Percentiles rank a stretch among this genome's conserved stretches.
Conservation (phyloP, 2,329 filamentous ascomycete species). For the Pyricularia sp. region DNA sequence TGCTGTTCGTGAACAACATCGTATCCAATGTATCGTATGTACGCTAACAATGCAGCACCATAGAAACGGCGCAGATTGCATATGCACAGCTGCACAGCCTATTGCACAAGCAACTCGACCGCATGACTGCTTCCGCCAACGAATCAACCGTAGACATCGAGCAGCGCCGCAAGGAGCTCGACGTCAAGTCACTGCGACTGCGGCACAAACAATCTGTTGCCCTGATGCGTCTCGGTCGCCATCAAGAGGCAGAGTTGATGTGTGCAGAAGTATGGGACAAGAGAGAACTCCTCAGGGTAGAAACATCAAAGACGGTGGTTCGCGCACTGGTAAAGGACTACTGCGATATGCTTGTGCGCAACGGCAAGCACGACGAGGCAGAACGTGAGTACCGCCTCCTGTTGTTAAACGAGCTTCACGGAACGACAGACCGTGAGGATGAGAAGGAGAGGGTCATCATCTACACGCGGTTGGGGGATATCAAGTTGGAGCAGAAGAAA, state of each 20-base stretch:
- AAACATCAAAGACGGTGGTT: not conserved
- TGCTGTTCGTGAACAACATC: too few relatives aligned
- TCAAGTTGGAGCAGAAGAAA: constrained; percentile 4
- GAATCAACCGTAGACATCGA: not conserved
- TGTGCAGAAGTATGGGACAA: constrained; percentile 1
- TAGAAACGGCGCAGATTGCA: constrained; percentile 3
- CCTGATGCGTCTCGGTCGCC: constrained; percentile 5
- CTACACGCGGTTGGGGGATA: constrained; percentile 3
- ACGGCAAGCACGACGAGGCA: constrained; percentile 4
- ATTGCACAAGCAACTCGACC: not conserved
- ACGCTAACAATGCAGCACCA: not conserved
- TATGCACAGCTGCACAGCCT: constrained; percentile 1
- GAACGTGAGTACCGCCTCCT: constrained; percentile 2
- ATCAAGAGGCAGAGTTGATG: constrained; percentile 3
- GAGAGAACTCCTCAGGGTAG: not conserved
- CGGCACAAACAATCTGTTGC: constrained; percentile 4
- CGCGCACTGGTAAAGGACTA: constrained; percentile 4
- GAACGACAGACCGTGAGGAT: constrained; percentile 2
- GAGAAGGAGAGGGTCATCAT: constrained; percentile 3
- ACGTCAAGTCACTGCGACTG: constrained; percentile 1
- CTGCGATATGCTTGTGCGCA: constrained; percentile 4
- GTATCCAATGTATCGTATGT: not conserved
- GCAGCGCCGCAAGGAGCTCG: not conserved
- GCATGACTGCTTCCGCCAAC: not conserved
- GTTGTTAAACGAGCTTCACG: not conserved